Conservation (phyloP, 345 rosid genomes). For the Gossypium sturtianum region DNA sequence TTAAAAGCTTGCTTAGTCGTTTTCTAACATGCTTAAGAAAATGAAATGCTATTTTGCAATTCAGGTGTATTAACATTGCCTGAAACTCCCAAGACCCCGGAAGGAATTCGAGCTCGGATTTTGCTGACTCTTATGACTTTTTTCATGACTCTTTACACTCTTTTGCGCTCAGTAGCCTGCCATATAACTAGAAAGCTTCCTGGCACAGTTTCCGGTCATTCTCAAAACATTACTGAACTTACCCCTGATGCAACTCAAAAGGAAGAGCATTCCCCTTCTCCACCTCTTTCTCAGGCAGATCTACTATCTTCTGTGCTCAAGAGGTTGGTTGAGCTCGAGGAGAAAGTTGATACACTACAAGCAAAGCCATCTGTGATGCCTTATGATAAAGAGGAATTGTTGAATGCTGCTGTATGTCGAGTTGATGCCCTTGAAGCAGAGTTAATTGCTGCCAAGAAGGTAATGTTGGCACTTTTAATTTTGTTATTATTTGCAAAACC, state of each 20-base stretch:
- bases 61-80: conserved; percentile 41
- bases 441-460: conserved; percentile 98
- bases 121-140: conserved; percentile 46
- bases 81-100: conserved; percentile 43
- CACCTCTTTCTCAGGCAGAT: conserved; percentile 49
- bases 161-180: conserved; percentile 43
- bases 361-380: conserved; percentile 97
- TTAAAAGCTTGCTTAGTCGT: background rate
- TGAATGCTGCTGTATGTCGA: conserved; percentile 95
- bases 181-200: conserved; percentile 49
- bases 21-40: conserved; percentile 12
- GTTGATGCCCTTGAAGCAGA: conserved; percentile 98
- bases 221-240: conserved; percentile 31
- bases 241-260: conserved; percentile 21
- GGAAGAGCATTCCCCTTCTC: conserved; percentile 60
- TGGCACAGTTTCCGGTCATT: conserved; percentile 21
- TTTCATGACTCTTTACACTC: conserved; percentile 49
- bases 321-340: conserved; percentile 83
- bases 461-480: conserved; percentile 11
- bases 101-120: conserved; percentile 46
- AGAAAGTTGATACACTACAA: conserved; percentile 74
- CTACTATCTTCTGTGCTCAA: conserved; percentile 65
- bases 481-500: background rate
- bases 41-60: conserved; percentile 18
- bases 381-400: conserved; percentile 87